Conservation (phyloP, 768 basidiomycete genomes). For the Rhodotorula graminis region DNA sequence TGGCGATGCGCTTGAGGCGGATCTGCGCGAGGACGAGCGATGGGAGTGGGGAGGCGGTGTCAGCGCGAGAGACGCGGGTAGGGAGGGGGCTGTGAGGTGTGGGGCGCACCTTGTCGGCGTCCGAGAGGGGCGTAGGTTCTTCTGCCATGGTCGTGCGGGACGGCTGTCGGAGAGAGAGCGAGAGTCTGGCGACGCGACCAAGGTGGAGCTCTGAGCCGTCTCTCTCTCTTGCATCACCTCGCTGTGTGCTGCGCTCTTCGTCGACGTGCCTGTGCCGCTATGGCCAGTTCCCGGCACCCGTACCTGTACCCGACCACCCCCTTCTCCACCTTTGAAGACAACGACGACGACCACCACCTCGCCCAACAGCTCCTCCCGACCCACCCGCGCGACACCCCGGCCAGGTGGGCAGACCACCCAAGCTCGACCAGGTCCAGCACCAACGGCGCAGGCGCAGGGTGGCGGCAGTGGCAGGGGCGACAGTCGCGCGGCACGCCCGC, state of each 20-base stretch:
- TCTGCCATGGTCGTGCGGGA: not conserved
- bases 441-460: not conserved
- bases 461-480: not conserved
- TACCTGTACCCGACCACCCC: not conserved
- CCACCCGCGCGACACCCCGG: not conserved
- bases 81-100: no score
- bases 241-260: no score
- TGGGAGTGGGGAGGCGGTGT: not conserved
- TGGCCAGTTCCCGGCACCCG: no score
- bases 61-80: not conserved
- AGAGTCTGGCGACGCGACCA: no score
- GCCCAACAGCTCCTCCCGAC: not conserved
- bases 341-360: not conserved
- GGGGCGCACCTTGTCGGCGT: slow-evolving; percentile 7
- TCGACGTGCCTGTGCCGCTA: no score
- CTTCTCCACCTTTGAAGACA: no score
- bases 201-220: no score
- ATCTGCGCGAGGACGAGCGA: slow-evolving; percentile 57
- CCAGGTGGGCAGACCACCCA: not conserved
- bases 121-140: slow-evolving; percentile 2
- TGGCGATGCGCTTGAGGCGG: slow-evolving; percentile 83
- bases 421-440: no score
- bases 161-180: not conserved
- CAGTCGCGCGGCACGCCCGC: not conserved
- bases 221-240: no score